Conservation (phyloP, 345 rosid genomes). For the Jatropha curcas region DNA sequence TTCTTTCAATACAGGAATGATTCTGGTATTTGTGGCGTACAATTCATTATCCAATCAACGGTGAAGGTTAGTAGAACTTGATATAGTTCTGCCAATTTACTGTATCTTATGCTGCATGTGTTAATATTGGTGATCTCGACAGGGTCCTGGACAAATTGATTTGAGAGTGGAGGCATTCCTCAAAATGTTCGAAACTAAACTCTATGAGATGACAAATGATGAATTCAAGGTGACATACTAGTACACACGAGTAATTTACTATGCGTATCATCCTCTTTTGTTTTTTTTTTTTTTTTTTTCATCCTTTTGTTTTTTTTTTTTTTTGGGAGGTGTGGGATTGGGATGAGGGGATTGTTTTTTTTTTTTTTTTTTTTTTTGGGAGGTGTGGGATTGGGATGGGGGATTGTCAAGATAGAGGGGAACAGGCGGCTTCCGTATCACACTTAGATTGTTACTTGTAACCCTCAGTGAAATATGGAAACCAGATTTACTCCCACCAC, state of each 20-base stretch:
- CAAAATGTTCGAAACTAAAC: slow-evolving; percentile 61
- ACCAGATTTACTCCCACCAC: no score
- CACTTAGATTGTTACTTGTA: no score
- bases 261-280: neutral
- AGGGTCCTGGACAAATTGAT: slow-evolving; percentile 86
- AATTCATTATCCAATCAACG: slow-evolving; percentile 82
- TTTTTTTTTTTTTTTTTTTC: neutral
- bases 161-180: slow-evolving; percentile 75
- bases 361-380: no score
- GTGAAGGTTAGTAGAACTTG: slow-evolving; percentile 51
- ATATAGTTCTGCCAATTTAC: neutral
- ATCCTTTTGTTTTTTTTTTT: neutral
- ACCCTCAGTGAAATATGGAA: no score
- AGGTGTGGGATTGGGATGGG: no score
- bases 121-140: slow-evolving; percentile 13
- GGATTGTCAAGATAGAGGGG: no score
- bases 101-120: neutral
- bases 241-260: neutral
- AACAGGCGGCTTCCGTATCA: no score
- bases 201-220: slow-evolving; percentile 68
- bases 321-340: no score
- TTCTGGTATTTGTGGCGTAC: slow-evolving; percentile 71
- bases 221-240: slow-evolving; percentile 67
- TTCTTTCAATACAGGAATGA: slow-evolving; percentile 52
- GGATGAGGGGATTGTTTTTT: neutral